Evolutionary conservation across 73 alveolate genomes (phyloP), one percentile per base, ranked within the genome.

Genomic region (Stentor coeruleus): DNA sequence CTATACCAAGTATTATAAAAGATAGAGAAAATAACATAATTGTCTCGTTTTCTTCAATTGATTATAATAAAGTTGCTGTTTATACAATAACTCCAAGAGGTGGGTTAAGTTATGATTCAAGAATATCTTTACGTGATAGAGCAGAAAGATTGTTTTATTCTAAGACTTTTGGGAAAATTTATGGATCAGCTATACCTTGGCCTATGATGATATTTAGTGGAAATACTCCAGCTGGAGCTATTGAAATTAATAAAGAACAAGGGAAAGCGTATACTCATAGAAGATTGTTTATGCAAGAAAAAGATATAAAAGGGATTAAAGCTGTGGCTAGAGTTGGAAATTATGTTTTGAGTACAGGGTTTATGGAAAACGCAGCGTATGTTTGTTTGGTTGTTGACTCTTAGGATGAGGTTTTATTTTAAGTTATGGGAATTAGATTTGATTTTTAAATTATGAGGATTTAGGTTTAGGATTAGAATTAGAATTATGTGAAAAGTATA

Each of bases 181-280:
- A 66, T 66, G 79, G 42, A 26, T 37, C 40, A 2, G 79, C 79
- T 11, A 15, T 66, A 11, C 79, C 79, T 20, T 66, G 79, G 79
- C 79, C n/a, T 20, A 28, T 66, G 20, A 20, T 20, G 37, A 31
- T 31, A 11, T 26, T 66, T 20, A 31, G 42, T 20, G 36, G 15
- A 1, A 31, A 31, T 1, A 2, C 33, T 1, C 40, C 37, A 26
- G 79, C 49, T 26, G 79, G 79, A 26, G 79, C 39, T 66, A 33
- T 66, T 66, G 79, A 66, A 66, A 31, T 66, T 26, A 20, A 33
- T 28, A 2, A 66, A 20, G 20, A 15, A 26, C 26, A 26, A 40
- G 15, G 33, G 37, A 2, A 20, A 66, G 36, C 40, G 33, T 66
- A 28, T 11, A 31, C 37, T 0, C 37, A 66, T 66, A 66, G 79